These are phyloP conservation scores for Aschersonia sp. DNA, from an alignment of 2,329 filamentous ascomycete species.

Conservation along the genomic window DNA sequence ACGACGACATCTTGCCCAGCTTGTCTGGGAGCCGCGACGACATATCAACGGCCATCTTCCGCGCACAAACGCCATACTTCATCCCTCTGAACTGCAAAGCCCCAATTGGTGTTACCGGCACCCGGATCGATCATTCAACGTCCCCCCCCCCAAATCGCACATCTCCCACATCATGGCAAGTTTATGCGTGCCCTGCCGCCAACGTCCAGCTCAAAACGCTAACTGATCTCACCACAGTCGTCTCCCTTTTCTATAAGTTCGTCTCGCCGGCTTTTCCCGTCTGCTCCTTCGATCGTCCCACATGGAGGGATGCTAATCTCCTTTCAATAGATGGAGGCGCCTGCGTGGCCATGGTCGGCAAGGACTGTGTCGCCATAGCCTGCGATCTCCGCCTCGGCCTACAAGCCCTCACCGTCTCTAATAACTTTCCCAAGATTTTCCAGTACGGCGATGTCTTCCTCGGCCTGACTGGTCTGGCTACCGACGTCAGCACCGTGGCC, in stretches of 20 bases:
- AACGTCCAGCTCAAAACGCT: neutral
- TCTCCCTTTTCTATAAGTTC: constrained; percentile 94
- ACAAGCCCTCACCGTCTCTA: constrained; percentile 91
- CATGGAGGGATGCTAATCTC: no score
- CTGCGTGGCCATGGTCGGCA: constrained; percentile 97
- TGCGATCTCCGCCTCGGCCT: constrained; percentile 96
- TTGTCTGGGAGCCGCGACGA: neutral
- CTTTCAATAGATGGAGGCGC: constrained; percentile 58
- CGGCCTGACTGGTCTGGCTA: constrained; percentile 88
- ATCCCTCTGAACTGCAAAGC: no score
- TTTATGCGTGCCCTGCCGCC: neutral
- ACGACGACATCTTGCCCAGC: constrained; percentile 1
- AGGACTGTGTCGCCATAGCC: constrained; percentile 98
- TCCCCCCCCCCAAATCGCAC: neutral
- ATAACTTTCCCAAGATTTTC: constrained; percentile 99
- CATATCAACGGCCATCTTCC: neutral
- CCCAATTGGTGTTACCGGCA: no score
- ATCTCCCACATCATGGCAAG: neutral
- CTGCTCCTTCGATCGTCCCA: no score
- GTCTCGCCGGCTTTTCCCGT: constrained; percentile 10
- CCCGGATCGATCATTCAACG: no score
- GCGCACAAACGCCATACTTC: neutral
- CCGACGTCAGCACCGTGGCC: constrained; percentile 84
- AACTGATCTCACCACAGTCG: constrained; percentile 36
- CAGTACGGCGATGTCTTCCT: constrained; percentile 91